Evolutionary conservation across 2,329 filamentous ascomycete species (phyloP), one percentile per base, ranked within the genome.

Genomic region (Aureobasidium sp.): DNA sequence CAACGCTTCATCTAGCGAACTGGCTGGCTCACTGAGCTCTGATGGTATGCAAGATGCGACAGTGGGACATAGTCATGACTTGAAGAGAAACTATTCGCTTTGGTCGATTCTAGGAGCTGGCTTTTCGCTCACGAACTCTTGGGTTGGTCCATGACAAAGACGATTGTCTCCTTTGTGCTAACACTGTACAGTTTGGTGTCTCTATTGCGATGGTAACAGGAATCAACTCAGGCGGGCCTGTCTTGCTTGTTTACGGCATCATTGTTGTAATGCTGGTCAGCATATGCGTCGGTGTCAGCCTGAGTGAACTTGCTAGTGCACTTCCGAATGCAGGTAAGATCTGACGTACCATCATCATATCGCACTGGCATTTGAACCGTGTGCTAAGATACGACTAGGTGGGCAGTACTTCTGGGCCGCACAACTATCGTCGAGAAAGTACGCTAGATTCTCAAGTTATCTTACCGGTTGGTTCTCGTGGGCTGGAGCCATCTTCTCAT

Each of bases 401-500:
- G 80, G 80, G 0, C 77, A 81, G 67, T 82, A 81, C 66, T 80
- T 79, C 65, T 81, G 79, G 78, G 76, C 79, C 1, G 77, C 75
- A 58, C 75, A 79, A 62, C 67, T 82, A 64, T 78, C 78, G 1
- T 78, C 79, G 2, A 76, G 70, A 65, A 75, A 70, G 62, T 80
- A 74, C 63, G 74, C 77, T 1, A 76, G 76, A 32, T 74, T 80
- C 60, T 73, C 75, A 6, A 78, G 76, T 13, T 82, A 80, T 61
- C 59, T 79, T 53, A 80, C 77, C 1, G 79, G 79, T 1, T 82
- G 78, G 75, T 76, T 82, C 63, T 79, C 79, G 1, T 83, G 80
- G 75, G 78, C 79, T n/a, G 81, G 80, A 17, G 75, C 76, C 26
- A 77, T 84, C 60, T 83, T 83, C 64, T 82, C 80, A 8, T 79